Base-by-base conservation (phyloP, 2,329 filamentous ascomycete species). In the Harringtonia aguacate region DNA sequence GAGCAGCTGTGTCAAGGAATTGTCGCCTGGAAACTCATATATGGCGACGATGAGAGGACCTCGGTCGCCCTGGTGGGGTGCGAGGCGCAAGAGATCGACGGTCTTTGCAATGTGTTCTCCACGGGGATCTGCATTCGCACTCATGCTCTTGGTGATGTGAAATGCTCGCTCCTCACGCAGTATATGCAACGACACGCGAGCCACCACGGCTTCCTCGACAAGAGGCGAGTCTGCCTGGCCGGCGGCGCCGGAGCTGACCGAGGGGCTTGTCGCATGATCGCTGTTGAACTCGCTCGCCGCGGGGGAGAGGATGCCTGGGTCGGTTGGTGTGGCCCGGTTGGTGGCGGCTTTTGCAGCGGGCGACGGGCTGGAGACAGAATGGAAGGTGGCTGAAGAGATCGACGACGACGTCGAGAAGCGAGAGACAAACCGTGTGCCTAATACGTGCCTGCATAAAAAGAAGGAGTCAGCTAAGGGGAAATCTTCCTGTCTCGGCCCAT, bases 101-200 rank as follows among this genome's bases (percentile, higher is more conserved):
- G 88, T 87, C 46, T 79, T 81, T 33, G 86, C 76, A 47, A 92
- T 89, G 58, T 94, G 86, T 45, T 78, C 72, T 49, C 79, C 82
- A 20, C 81, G 67, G 1, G 82, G 81, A 57, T 94, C 86, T 22
- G 79, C 80, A 14, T 79, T 79, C 44, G 75, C 70, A 33, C 81
- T 78, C 39, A 95, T 69, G 47, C 71, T 77, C 61, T 84, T 86
- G 56, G 81, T 78, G 52, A 92, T 84, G 54, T 94, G 85, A 56
- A 84, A 95, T 46, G 90, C 83, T 49, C 89, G 74, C 66, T 97
- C 89, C 53, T 95, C 78, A 8, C 89, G 79, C 42, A 95, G 68
- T 15, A 82, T 74, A 62, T 95, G 86, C 49, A 77, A 81, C 0
- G 89, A 95, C 36, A 95, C 72, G 20, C 87, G 80, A 36, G 88